These are phyloP conservation scores for Ceratobasidium sp. DNA, from an alignment of 1,284 basidiomycete genomes.

Conservation along the genomic window DNA sequence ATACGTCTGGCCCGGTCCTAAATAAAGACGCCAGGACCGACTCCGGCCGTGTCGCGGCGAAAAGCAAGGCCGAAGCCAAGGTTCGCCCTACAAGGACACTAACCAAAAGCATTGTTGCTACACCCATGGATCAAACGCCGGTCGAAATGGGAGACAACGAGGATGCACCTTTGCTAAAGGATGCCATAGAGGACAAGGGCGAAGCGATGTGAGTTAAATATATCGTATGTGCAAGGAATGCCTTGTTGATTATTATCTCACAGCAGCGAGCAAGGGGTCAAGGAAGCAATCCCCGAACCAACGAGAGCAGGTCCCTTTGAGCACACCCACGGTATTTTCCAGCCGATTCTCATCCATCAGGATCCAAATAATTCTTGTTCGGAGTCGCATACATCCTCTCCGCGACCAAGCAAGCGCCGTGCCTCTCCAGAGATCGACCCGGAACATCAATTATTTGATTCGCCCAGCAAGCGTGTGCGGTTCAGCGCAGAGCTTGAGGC, in stretches of 20 bases:
- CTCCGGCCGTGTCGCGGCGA: background rate
- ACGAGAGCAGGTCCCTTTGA: slow-evolving; percentile 12
- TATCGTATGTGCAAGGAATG: background rate
- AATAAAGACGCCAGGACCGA: background rate
- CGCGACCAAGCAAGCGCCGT: slow-evolving; percentile 18
- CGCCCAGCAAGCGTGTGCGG: slow-evolving; percentile 40
- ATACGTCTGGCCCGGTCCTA: background rate
- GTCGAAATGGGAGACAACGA: background rate
- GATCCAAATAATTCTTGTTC: background rate
- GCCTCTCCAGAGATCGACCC: slow-evolving; percentile 22
- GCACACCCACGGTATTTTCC: slow-evolving; percentile 7
- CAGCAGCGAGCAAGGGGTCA: background rate
- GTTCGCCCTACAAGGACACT: slow-evolving; percentile 26
- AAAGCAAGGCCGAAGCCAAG: background rate
- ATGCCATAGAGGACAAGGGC: background rate
- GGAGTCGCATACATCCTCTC: slow-evolving; percentile 7
- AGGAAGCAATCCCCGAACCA: background rate
- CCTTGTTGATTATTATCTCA: background rate
- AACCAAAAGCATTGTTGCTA: slow-evolving; percentile 9
- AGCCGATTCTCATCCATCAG: background rate
- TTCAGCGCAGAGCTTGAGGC: slow-evolving; percentile 39
- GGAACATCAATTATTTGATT: background rate
- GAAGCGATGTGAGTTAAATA: slow-evolving; percentile 13
- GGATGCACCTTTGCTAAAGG: background rate
- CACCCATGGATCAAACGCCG: background rate